Evolutionary conservation across 2,329 filamentous ascomycete genomes (phyloP), one percentile per base, ranked within the genome.

Genomic region (Sclerotinia borealis): DNA sequence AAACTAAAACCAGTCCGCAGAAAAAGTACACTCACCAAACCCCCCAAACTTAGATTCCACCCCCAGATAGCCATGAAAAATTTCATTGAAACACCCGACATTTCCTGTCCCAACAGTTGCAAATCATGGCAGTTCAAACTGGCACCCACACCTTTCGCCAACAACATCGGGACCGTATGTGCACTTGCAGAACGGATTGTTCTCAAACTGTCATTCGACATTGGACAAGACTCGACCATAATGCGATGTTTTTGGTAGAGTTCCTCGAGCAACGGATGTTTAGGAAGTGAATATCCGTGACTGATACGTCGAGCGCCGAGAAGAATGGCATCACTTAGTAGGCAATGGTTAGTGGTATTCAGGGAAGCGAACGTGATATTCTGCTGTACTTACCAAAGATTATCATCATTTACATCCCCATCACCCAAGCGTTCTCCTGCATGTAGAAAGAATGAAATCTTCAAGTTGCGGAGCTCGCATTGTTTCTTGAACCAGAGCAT

Each of bases 381-480:
- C 7, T 15, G 19, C 22, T 1, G n/a, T 48, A 37, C 43, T 36
- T 19, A 39, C 43, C n/a, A 61, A 13, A 60, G 25, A 74, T 96
- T 96, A 61, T 76, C 70, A 72, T 96, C 92, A 0, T 88, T 87
- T 19, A 79, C 80, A 68, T 87, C 85, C 37, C 91, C 92, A 61
- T 88, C 84, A 11, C 91, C 91, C 0, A 96, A 83, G 36, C 87
- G 91, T 77, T 96, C 92, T 66, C 92, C 93, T 0, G 93, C 93
- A 75, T 96, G 92, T 77, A 97, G 93, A 79, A 96, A 96, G 79
- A 96, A 96, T 1, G 93, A 93, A 25, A 97, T 86, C 54, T 90
- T 85, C 45, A 96, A 83, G 3, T 83, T 84, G 70, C 90, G 86
- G 70, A 88, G 80, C 1, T 83, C 82, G 73, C 92, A 96, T 69